Base-by-base conservation (phyloP, 768 basidiomycete genomes). In the Candolleomyces eurysporus region DNA sequence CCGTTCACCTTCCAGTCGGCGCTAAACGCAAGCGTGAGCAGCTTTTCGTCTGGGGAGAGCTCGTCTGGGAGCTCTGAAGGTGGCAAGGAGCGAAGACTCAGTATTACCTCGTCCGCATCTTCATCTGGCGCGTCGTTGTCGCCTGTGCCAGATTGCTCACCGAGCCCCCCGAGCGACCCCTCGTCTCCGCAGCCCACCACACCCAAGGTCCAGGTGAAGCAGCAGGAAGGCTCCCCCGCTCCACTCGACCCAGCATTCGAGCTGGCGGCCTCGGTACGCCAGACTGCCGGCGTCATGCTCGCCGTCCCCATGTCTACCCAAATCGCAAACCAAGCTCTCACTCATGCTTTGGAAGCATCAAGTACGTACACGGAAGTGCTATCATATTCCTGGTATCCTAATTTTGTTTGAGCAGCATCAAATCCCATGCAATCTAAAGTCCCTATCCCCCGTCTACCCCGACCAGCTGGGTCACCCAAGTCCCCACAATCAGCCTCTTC, bases 271-370 rank as follows among this genome's bases (percentile, higher is more conserved):
- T 71, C 78, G 0, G 84, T 83, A 16, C 77, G 82, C 22, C 73
- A 87, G 71, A 74, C 79, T 68, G 75, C 88, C 0, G 87, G 87
- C 16, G 79, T 90, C 8, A 77, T 82, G 77, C 72, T 83, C 46
- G 82, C 79, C 4, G 80, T 79, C 26, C 82, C 77, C 32, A 77
- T 78, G 72, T 68, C 67, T 61, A 67, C 76, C 40, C 75, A 76
- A 22, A 63, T 76, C 1, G 71, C 76, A 46, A 69, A 68, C 9
- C 71, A 68, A 19, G 59, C 39, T 7, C 59, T 60, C n/a, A 40
- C 51, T 39, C 59, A 60, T 4, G 42, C 59, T 31, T 53, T 60
- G 11, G 58, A 48, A 9, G 31, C 4, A 9, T 51, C 52, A 8
- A 32, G 14, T 22, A 39, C 49, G 48, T 21, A 4, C 32, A 43